phyloP scores from a whole-genome alignment of 352 stramenopile genomes.

The Peronospora tabacina region DNA sequence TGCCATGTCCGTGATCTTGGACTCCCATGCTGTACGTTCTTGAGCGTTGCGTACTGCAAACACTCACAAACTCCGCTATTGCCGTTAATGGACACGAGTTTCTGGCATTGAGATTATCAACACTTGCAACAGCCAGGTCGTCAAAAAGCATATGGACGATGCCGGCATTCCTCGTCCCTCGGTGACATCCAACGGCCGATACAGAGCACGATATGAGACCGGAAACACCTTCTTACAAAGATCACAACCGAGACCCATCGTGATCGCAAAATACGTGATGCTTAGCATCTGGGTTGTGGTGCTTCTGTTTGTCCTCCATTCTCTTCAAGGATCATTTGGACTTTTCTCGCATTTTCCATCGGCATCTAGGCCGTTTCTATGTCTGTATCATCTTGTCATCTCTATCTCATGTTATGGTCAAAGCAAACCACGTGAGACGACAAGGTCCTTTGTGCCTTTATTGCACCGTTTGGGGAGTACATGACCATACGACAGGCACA shows the following conservation, averaged over 20 bases:
- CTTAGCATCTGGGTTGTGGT: constrained; percentile 33
- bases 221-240: too few species aligned
- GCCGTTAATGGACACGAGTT: constrained; percentile 23
- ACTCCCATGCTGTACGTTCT: constrained; percentile 47
- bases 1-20: constrained; percentile 49
- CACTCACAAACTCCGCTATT: constrained; percentile 34
- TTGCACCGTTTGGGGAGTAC: constrained; percentile 25
- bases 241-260: too few species aligned
- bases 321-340: constrained; percentile 49
- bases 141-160: constrained; percentile 14
- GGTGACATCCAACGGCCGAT: constrained; percentile 24
- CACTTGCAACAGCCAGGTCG: constrained; percentile 11
- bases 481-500: constrained; percentile 25
- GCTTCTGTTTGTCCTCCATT: constrained; percentile 28
- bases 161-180: constrained; percentile 12
- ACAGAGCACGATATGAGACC: constrained; percentile 26
- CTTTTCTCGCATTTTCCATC: constrained; percentile 45
- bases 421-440: too few species aligned
- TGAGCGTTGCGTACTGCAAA: constrained; percentile 41
- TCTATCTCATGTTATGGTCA: too few species aligned
- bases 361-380: constrained; percentile 21
- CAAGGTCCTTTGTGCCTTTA: constrained; percentile 3
- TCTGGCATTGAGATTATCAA: constrained; percentile 20
- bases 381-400: too few species aligned
- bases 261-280: constrained; percentile 26